A percentile compares a stretch with the other conserved stretches of the same genome.
phyloP scores from a whole-genome alignment of 306 rosid species.

The Cicer yamashitae region DNA sequence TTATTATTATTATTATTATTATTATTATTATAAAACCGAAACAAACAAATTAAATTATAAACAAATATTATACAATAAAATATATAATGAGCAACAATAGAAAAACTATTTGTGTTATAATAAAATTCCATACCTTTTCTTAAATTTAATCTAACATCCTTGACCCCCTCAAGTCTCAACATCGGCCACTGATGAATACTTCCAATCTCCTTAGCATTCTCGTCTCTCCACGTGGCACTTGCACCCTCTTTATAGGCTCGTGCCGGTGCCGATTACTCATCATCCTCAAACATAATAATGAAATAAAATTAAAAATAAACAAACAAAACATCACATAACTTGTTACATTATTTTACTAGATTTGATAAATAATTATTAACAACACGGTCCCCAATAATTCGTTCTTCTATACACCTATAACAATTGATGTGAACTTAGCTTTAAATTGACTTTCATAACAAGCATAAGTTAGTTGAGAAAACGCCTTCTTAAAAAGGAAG shows the following conservation, averaged over 20 bases:
- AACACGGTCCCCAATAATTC: conserved; percentile 22
- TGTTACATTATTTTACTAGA: conserved; percentile 40
- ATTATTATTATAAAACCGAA: no score
- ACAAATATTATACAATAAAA: no score
- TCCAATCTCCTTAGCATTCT: conserved; percentile 51
- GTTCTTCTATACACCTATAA: conserved; percentile 44
- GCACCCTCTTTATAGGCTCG: conserved; percentile 44
- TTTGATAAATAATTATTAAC: conserved; percentile 28
- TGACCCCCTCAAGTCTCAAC: conserved; percentile 58
- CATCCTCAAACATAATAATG: conserved; percentile 23
- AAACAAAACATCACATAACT: neutral
- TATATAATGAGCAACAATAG: no score
- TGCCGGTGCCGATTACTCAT: conserved; percentile 60
- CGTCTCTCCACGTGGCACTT: conserved; percentile 79
- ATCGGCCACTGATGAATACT: conserved; percentile 55
- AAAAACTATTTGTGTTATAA: no score
- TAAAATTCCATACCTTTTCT: neutral
- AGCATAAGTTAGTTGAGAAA: conserved; percentile 64
- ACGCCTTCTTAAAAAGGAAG: conserved; percentile 59
- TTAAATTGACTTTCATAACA: conserved; percentile 57
- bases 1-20: no score
- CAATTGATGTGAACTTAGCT: conserved; percentile 49
- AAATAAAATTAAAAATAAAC: neutral
- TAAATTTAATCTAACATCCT: conserved; percentile 32
- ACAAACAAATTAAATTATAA: no score